Conservation (phyloP, 1,284 basidiomycete species). For the Cutaneotrichosporon sp. region DNA sequence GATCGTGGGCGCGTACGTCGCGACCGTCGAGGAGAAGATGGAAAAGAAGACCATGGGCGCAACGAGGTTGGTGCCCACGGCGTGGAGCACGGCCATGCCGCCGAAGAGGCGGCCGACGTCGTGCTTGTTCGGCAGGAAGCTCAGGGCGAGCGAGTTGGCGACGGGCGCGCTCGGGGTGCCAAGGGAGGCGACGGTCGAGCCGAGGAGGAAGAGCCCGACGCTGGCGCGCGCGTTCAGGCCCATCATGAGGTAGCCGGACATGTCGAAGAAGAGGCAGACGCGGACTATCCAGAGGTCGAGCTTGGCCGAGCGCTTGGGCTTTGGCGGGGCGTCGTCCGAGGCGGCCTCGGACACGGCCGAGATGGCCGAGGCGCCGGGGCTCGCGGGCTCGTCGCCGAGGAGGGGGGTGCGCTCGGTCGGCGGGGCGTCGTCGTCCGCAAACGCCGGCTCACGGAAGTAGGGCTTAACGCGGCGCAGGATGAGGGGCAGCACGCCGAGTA, state of each 20-base stretch:
- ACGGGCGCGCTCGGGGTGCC: constrained; percentile 43
- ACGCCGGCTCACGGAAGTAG: constrained; percentile 24
- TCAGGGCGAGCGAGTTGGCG: constrained; percentile 48
- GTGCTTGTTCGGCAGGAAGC: constrained; percentile 40
- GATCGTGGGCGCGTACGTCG: constrained; percentile 42
- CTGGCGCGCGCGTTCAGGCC: constrained; percentile 27
- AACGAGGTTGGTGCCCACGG: constrained; percentile 42
- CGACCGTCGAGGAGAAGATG: constrained; percentile 45
- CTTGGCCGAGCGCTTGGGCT: constrained; percentile 33
- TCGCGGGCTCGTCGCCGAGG: constrained; percentile 1
- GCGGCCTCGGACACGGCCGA: constrained; percentile 1
- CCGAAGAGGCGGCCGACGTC: constrained; percentile 52
- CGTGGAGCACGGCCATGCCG: constrained; percentile 45
- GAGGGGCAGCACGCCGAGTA: constrained; percentile 66
- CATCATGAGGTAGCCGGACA: constrained; percentile 61
- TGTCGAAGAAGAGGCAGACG: constrained; percentile 58
- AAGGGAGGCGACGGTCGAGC: constrained; percentile 37
- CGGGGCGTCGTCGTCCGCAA: constrained; percentile 15
- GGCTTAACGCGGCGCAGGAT: constrained; percentile 49
- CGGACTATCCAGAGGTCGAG: constrained; percentile 49
- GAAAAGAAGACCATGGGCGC: constrained; percentile 47
- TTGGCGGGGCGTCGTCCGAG: constrained; percentile 1
- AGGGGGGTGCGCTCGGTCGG: constrained; percentile 17
- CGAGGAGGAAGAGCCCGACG: constrained; percentile 35
- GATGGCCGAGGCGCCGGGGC: constrained; percentile 4